phyloP scores from a whole-genome alignment of 805 yeast species.

The Lipomyces spencermartinsiae region DNA sequence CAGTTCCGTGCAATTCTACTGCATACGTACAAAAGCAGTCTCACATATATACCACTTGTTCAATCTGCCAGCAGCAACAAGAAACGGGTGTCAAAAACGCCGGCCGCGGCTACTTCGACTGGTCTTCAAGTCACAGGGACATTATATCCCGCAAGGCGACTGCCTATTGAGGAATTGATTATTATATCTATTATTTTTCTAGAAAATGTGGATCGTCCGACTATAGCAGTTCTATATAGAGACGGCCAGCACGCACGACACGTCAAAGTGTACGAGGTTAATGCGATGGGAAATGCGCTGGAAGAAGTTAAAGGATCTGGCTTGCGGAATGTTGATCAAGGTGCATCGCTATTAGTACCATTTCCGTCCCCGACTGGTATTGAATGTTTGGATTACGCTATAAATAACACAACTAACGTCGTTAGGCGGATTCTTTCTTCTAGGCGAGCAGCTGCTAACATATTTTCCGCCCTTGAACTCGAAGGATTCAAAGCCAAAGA shows the following conservation, averaged over 20 bases:
- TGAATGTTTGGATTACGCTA: background rate
- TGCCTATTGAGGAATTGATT: slow-evolving; percentile 31
- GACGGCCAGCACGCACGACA: slow-evolving; percentile 34
- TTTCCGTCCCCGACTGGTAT: slow-evolving; percentile 17
- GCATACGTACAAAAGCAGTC: slow-evolving; percentile 23
- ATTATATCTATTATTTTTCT: slow-evolving; percentile 29
- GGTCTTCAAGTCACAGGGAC: slow-evolving; percentile 13
- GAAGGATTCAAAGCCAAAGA: slow-evolving; percentile 16
- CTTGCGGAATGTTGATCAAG: slow-evolving; percentile 33
- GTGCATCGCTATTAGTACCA: slow-evolving; percentile 30
- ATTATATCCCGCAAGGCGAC: slow-evolving; percentile 25
- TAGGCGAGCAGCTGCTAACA: slow-evolving; percentile 37
- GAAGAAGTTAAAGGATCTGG: slow-evolving; percentile 19
- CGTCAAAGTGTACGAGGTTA: slow-evolving; percentile 34
- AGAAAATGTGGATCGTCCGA: slow-evolving; percentile 19
- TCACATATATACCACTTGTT: slow-evolving; percentile 32
- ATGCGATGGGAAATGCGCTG: slow-evolving; percentile 15
- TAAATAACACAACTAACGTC: background rate
- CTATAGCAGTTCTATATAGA: slow-evolving; percentile 34
- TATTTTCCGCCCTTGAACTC: slow-evolving; percentile 17
- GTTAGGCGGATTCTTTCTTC: slow-evolving; percentile 30
- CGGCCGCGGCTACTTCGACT: background rate
- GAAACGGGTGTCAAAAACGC: slow-evolving; percentile 15
- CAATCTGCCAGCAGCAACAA: slow-evolving; percentile 1
- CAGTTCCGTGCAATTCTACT: slow-evolving; percentile 29